Evolutionary conservation across 2,329 filamentous ascomycete genomes (phyloP).

Genomic region (Monilinia laxa): DNA sequence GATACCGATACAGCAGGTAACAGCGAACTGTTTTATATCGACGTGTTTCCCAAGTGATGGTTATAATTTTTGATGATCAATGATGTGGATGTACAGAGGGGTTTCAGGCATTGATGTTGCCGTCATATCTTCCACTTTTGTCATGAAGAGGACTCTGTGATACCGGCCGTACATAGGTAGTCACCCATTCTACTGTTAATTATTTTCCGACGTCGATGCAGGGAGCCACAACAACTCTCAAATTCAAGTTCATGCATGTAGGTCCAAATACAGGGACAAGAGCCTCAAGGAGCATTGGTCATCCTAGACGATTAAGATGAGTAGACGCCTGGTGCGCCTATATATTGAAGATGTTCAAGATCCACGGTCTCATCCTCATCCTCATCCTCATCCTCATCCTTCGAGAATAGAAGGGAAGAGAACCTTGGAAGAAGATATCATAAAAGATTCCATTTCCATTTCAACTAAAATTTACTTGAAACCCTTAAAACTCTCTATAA

Average conservation of each 20-base stretch:
- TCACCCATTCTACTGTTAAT: neutral
- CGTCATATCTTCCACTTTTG: slow-evolving; percentile 16
- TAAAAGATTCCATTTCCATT: neutral
- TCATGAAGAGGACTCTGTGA: slow-evolving; percentile 1
- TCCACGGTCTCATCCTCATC: too few species aligned
- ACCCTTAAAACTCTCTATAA: neutral
- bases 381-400: neutral
- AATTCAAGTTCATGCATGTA: slow-evolving; percentile 24
- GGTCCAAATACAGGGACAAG: slow-evolving; percentile 12
- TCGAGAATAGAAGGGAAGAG: neutral
- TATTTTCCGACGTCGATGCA: slow-evolving; percentile 8
- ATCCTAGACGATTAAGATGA: slow-evolving; percentile 6
- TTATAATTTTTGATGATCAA: slow-evolving; percentile 13
- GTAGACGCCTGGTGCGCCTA: neutral
- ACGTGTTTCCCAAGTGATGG: slow-evolving; percentile 23
- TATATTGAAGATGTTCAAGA: neutral
- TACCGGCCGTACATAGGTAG: too few species aligned
- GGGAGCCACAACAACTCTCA: slow-evolving; percentile 13
- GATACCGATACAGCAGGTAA: slow-evolving; percentile 11
- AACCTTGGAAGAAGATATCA: neutral
- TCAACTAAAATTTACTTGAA: neutral
- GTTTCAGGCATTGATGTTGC: slow-evolving; percentile 6
- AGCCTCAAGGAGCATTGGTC: slow-evolving; percentile 10
- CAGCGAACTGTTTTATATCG: slow-evolving; percentile 22
- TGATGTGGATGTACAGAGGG: slow-evolving; percentile 18